Evolutionary conservation across 495 filamentous ascomycete species (phyloP).

Genomic region (Penicillium parvum): DNA sequence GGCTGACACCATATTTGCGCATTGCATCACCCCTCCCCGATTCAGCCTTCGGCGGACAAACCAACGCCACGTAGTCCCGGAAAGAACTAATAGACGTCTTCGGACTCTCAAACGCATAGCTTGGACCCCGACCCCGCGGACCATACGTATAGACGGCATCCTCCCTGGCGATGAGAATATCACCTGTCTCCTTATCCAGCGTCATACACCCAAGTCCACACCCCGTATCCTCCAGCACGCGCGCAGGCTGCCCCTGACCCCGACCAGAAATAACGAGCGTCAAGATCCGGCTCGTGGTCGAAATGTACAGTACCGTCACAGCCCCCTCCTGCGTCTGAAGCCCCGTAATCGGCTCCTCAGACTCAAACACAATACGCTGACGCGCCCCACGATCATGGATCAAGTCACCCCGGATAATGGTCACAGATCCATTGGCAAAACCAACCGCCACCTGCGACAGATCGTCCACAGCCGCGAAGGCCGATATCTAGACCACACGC

Average conservation of each 20-base stretch:
- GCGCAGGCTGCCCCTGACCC: constrained; percentile 84
- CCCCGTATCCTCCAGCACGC: constrained; percentile 80
- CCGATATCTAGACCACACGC: constrained; percentile 71
- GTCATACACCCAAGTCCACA: constrained; percentile 94
- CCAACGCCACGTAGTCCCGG: constrained; percentile 80
- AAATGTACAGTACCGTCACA: constrained; percentile 82
- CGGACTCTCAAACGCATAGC: constrained; percentile 82
- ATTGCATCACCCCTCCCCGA: constrained; percentile 48
- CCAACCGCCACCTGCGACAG: constrained; percentile 89
- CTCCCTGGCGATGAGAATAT: constrained; percentile 85
- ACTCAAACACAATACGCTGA: constrained; percentile 93
- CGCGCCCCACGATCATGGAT: constrained; percentile 95
- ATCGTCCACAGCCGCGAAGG: constrained; percentile 80
- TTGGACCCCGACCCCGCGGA: constrained; percentile 75
- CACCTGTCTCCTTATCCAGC: constrained; percentile 67
- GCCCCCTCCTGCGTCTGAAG: constrained; percentile 52
- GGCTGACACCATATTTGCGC: constrained; percentile 61
- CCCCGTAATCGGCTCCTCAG: constrained; percentile 92
- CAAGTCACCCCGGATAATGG: constrained; percentile 86
- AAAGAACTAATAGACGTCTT: constrained; percentile 80
- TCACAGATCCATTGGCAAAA: constrained; percentile 93
- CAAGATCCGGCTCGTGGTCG: constrained; percentile 84
- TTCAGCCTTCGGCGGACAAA: constrained; percentile 74
- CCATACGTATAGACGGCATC: constrained; percentile 96
- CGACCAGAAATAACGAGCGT: constrained; percentile 80